These are phyloP conservation scores for Sarocladium brachiariae DNA, from an alignment of 2,329 filamentous ascomycete species.

Conservation along the genomic window DNA sequence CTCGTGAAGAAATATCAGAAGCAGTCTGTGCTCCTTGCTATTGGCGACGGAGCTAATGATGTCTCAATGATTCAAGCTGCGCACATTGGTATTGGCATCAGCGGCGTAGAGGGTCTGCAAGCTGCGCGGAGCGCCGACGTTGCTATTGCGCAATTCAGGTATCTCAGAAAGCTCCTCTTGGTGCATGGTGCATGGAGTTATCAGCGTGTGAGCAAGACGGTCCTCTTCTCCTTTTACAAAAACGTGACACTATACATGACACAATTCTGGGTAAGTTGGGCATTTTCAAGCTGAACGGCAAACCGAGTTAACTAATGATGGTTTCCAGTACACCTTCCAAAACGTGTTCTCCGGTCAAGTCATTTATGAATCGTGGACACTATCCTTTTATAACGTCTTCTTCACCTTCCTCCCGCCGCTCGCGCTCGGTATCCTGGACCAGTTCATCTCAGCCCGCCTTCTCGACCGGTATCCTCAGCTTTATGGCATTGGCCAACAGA, in stretches of 20 bases:
- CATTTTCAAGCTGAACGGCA: not conserved
- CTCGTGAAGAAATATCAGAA: conserved; percentile 89
- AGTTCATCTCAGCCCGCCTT: conserved; percentile 90
- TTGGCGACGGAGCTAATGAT: conserved; percentile 92
- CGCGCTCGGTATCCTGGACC: conserved; percentile 92
- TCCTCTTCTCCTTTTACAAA: conserved; percentile 98
- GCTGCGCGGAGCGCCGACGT: conserved; percentile 94
- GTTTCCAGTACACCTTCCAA: conserved; percentile 98
- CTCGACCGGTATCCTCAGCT: conserved; percentile 94
- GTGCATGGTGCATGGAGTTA: conserved; percentile 98
- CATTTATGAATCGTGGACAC: conserved; percentile 97
- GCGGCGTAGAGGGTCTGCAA: conserved; percentile 92
- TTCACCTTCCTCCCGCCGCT: conserved; percentile 93
- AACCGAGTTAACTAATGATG: too few relatives aligned
- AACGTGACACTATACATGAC: conserved; percentile 99
- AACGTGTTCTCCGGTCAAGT: conserved; percentile 97
- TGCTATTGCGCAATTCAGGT: conserved; percentile 92
- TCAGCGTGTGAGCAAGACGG: conserved; percentile 92
- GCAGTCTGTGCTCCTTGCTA: conserved; percentile 85
- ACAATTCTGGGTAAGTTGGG: conserved; percentile 93
- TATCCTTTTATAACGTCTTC: conserved; percentile 99
- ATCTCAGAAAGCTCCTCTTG: conserved; percentile 83
- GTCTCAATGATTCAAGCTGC: conserved; percentile 87
- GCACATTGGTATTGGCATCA: conserved; percentile 95
- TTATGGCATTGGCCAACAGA: conserved; percentile 87